Base-by-base conservation (phyloP, 495 filamentous ascomycete genomes). In the Glarea lozoyensis region DNA sequence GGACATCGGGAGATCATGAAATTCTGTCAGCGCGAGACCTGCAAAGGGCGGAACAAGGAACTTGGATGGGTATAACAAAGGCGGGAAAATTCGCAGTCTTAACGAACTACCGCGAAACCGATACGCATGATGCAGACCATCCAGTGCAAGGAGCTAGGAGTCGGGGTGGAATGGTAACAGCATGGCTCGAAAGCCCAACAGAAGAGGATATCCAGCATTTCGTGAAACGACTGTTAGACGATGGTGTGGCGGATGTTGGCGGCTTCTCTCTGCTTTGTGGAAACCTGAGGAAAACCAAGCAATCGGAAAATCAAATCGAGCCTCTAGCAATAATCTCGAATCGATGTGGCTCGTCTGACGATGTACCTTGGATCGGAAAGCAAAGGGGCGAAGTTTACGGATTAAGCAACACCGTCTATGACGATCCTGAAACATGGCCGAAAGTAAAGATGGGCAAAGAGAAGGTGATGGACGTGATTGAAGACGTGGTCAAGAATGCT, bases 251-350 rank as follows among this genome's bases (percentile, higher is more conserved):
- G 44, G 78, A 76, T 27, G 85, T 95, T 1, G 93, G 93, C 6
- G 93, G 92, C 0, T 96, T 97, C 65, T 93, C 81, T 36, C 69
- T 98, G n/a, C 62, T 94, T 11, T 95, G 87, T 60, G 92, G 92
- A 4, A 76, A 80, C 45, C 60, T 94, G 43, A 75, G 80, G 21
- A 60, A 65, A 37, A 52, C 21, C 21, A 59, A 59, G 19, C 55
- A 54, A 11, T 45, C 50, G n/a, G 36, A 51, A 6, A 57, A 62
- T 15, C 60, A 60, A 6, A 52, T 80, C 13, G 76, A 87, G 56
- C 81, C 82, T 4, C 58, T 98, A 36, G 86, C 86, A 15, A 80
- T 97, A 46, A 76, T 98, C 32, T 92, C 84, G 33, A 98, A 98
- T 57, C 80, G 92, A n/a, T 76, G 71, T 31, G 81, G 81, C 2